These are phyloP conservation scores for Wickerhamomyces chambardii DNA, from an alignment of 805 yeast species.

Conservation along the genomic window DNA sequence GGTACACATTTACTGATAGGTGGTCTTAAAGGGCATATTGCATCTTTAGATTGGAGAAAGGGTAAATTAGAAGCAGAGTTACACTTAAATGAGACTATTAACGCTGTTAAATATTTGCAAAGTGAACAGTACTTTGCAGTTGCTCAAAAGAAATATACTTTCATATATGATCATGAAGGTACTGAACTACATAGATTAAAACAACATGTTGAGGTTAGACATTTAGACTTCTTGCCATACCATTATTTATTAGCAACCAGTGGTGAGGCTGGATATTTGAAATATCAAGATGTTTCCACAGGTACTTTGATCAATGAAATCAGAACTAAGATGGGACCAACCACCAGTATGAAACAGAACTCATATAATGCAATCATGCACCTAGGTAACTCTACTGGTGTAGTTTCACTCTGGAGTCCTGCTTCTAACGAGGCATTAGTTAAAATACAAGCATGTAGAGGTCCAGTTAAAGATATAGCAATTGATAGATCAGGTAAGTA, in stretches of 20 bases:
- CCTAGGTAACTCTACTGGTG: constrained; percentile 88
- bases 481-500: constrained; percentile 87
- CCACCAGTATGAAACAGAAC: constrained; percentile 79
- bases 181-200: constrained; percentile 85
- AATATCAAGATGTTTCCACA: constrained; percentile 93
- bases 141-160: constrained; percentile 93
- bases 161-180: constrained; percentile 86
- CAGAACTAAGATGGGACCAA: constrained; percentile 85
- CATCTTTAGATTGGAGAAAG: constrained; percentile 91
- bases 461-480: constrained; percentile 81
- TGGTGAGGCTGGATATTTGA: constrained; percentile 82
- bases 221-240: constrained; percentile 83
- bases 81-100: constrained; percentile 79
- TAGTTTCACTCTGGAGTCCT: constrained; percentile 92
- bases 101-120: constrained; percentile 85
- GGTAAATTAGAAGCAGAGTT: constrained; percentile 79
- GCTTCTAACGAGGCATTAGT: constrained; percentile 78
- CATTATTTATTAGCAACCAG: constrained; percentile 84
- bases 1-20: constrained; percentile 82
- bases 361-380: constrained; percentile 96
- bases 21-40: constrained; percentile 92
- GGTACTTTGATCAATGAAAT: constrained; percentile 79
- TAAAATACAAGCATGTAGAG: constrained; percentile 71
- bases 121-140: constrained; percentile 93
- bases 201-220: constrained; percentile 81